phyloP scores from a whole-genome alignment of 805 yeast species.

The Blastobotrys chiropterorum region DNA sequence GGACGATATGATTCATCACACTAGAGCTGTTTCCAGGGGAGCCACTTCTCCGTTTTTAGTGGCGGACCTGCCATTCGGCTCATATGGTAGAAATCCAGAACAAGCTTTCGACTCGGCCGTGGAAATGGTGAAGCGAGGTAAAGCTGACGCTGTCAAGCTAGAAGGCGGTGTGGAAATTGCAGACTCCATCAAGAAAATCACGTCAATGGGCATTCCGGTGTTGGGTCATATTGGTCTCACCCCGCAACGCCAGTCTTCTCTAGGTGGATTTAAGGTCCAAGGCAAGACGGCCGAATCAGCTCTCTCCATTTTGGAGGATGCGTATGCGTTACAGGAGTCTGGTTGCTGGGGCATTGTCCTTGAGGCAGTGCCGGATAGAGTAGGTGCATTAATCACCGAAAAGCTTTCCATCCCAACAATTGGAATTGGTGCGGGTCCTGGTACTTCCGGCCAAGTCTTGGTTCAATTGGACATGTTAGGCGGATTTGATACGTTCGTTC shows the following conservation, averaged over 20 bases:
- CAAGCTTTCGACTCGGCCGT: constrained; percentile 60
- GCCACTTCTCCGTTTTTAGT: constrained; percentile 57
- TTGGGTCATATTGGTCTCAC: constrained; percentile 90
- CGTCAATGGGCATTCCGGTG: constrained; percentile 74
- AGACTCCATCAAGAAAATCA: constrained; percentile 48
- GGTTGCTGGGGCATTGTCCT: constrained; percentile 73
- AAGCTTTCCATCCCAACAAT: constrained; percentile 69
- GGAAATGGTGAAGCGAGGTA: constrained; percentile 45
- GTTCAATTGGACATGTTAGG: constrained; percentile 85
- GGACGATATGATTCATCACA: constrained; percentile 71
- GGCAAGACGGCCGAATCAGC: constrained; percentile 57
- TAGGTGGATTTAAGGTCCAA: constrained; percentile 87
- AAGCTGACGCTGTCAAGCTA: constrained; percentile 69
- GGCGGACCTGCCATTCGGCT: constrained; percentile 87
- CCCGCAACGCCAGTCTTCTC: constrained; percentile 73
- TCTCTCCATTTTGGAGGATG: constrained; percentile 53
- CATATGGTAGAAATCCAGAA: constrained; percentile 58
- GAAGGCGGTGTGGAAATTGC: constrained; percentile 71
- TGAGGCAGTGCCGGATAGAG: constrained; percentile 78
- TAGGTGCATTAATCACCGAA: constrained; percentile 61
- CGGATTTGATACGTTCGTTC: constrained; percentile 43
- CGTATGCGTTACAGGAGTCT: constrained; percentile 59
- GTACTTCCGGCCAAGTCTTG: constrained; percentile 81
- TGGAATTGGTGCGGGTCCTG: constrained; percentile 92
- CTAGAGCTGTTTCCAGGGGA: constrained; percentile 71